Evolutionary conservation across 2,329 filamentous ascomycete species (phyloP), one percentile per base, ranked within the genome.

Genomic region (Pseudogymnoascus sp.): DNA sequence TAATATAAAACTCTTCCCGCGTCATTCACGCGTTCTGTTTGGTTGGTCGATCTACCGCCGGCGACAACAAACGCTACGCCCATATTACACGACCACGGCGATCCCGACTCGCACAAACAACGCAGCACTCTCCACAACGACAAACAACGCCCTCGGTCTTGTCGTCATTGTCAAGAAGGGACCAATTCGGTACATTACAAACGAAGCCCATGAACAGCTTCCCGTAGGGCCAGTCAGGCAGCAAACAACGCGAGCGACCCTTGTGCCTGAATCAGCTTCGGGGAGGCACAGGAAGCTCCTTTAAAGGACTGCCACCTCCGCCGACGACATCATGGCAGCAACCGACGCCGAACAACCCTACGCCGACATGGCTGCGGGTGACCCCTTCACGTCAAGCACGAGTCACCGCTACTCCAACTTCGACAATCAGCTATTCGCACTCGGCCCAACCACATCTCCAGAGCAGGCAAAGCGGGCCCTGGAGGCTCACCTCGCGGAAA

Each of bases 401-500:
- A 80, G 64, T 39, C 84, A 92, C 66, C 87, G 92, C 66, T 94
- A 90, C 74, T 92, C 90, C 61, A 83, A 85, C 65, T 95, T 96
- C 72, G 91, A 96, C 73, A 84, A 84, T 58, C 86, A 93, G 59
- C 77, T 90, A 29, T 92, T 95, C 73, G 87, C 87, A 37, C 79
- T 93, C 21, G 89, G 89, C 66, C 84, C 90, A n/a, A 76, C 76
- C 60, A 80, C 89, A 29, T 96, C 93, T 0, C 91, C 93, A 8
- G 84, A 86, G 61, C 92, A 97, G 71, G 90, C 92, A 40, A 96
- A 90, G 75, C 87, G 89, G 66, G 92, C 92, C 47, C 80, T 99
- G 47, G 88, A 96, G 74, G 91, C 92, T 59, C 94, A 97, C 75
- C 81, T 99, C 57, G 86, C 89, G 65, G 94, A 99, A 74, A 97